Conservation (phyloP, 148 eudicot species). For the Amaranthus cruentus region DNA sequence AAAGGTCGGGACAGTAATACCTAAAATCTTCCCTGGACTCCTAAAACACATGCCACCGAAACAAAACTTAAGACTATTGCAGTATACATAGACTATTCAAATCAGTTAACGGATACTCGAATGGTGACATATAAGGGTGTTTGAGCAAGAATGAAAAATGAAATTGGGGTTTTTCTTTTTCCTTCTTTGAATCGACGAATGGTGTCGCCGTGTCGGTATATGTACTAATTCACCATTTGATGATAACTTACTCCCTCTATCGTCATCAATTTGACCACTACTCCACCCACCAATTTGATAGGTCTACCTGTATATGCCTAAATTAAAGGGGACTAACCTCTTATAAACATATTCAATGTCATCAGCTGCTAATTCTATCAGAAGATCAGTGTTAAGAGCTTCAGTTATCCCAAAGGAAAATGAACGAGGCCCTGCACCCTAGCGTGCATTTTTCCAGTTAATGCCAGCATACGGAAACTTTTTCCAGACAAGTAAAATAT, state of each 20-base stretch:
- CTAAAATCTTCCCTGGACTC: constrained; percentile 85
- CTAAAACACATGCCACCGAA: constrained; percentile 29
- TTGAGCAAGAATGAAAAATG: no score
- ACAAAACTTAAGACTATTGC: neutral
- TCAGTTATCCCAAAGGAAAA: constrained; percentile 90
- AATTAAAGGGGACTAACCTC: constrained; percentile 35
- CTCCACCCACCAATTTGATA: no score
- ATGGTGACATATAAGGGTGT: no score
- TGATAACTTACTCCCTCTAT: no score
- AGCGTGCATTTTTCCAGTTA: constrained; percentile 25
- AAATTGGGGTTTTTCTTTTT: no score
- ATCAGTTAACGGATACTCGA: no score
- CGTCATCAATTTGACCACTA: no score
- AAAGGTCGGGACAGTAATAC: constrained; percentile 76
- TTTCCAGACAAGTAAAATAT: neutral
- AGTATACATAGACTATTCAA: neutral
- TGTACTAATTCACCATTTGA: no score
- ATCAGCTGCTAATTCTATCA: constrained; percentile 84
- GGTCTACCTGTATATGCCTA: no score
- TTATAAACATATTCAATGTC: constrained; percentile 90
- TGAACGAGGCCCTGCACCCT: constrained; percentile 82
- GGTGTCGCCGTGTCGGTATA: no score
- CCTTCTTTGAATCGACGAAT: no score
- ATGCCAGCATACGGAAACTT: neutral
- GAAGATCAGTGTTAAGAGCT: constrained; percentile 71